Evolutionary conservation across 805 yeast species (phyloP), one percentile per base, ranked within the genome.

Genomic region (Yamadazyma philogaea): DNA sequence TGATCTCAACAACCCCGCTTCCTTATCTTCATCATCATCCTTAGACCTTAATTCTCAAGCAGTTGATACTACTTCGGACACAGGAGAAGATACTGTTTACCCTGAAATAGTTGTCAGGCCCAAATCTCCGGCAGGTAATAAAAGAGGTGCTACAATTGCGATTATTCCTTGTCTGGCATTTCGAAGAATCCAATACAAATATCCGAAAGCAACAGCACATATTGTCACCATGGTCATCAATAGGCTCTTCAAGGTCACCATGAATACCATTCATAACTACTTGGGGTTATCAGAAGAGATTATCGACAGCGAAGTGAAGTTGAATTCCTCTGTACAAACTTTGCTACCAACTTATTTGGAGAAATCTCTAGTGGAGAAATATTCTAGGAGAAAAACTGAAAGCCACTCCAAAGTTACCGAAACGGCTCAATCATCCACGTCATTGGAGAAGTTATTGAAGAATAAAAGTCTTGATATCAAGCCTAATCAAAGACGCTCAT

Each of bases 201-300:
- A 82, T 56, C 98, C 98, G 5, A 79, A 85, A 48, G 87, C 96
- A 0, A 84, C 96, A 0, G 87, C 96, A 0, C 96, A 90, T 60
- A 90, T 93, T 22, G 91, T 91, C 11, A 96, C 95, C 53, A 89
- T 91, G 79, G 87, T 91, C 18, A 66, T 91, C 43, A 83, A 95
- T 1, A 76, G 96, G 48, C 72, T 93, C 40, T 87, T 88, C 58
- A 78, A 95, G 51, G 96, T 93, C 7, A 91, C 98, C 0, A 81
- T 91, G 61, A 90, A 87, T 56, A 87, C 97, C 0, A 87, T 93
- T 7, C 93, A 90, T 59, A 76, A 79, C 48, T 93, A 91, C 59
- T 68, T 91, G 37, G 96, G 96, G 0, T 64, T 91, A 17, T 88
- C 97, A 0, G 68, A 76, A 15, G 96, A 89, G 53, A 81, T 91